Conservation (phyloP, 768 basidiomycete genomes). For the Phallus indusiatus region DNA sequence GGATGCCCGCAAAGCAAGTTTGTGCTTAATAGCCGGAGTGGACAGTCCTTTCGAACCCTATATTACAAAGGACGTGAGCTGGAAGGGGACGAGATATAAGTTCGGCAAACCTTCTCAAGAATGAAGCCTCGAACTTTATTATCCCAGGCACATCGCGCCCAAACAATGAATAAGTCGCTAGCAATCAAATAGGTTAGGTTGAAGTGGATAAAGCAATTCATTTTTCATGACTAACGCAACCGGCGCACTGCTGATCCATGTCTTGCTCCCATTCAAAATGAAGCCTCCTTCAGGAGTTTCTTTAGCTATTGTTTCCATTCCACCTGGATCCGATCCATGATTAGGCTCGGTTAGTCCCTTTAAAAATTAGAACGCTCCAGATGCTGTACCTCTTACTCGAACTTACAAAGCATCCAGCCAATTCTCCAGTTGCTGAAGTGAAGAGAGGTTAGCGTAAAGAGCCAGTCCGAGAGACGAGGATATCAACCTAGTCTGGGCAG, state of each 20-base stretch:
- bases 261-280: slow-evolving; percentile 85
- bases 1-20: slow-evolving; percentile 81
- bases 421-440: slow-evolving; percentile 63
- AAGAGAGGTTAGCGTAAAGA: background rate
- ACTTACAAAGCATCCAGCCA: slow-evolving; percentile 88
- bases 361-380: background rate
- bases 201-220: background rate
- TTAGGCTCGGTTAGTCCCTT: slow-evolving; percentile 95
- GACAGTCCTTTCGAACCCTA: slow-evolving; percentile 76
- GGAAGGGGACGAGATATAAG: background rate
- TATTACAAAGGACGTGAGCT: background rate
- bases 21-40: slow-evolving; percentile 86
- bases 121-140: slow-evolving; percentile 83
- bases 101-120: slow-evolving; percentile 63
- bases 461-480: background rate
- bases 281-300: slow-evolving; percentile 74
- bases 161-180: slow-evolving; percentile 85
- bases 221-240: slow-evolving; percentile 52
- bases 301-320: slow-evolving; percentile 91
- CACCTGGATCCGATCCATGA: slow-evolving; percentile 93
- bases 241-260: slow-evolving; percentile 94
- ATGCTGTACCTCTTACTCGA: background rate
- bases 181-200: slow-evolving; percentile 7
- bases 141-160: slow-evolving; percentile 96
- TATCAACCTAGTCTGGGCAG: slow-evolving; percentile 68